phyloP scores from a whole-genome alignment of 2,329 filamentous ascomycete species.

The Phyllosticta citriasiana region DNA sequence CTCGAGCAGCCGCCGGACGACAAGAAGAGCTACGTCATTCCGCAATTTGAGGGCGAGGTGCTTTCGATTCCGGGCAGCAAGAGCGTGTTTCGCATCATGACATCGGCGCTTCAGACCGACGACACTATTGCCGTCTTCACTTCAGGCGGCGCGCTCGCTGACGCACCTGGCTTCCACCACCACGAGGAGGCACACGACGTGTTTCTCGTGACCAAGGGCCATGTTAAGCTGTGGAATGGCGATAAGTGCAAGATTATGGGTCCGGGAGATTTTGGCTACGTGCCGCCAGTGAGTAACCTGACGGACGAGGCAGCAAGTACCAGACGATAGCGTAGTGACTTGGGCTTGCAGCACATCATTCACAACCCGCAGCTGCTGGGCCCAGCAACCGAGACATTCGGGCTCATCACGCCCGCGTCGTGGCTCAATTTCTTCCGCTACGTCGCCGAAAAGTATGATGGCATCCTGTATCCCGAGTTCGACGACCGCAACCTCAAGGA shows the following conservation, averaged over 20 bases:
- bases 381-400: constrained; percentile 44
- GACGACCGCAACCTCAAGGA: constrained; percentile 44
- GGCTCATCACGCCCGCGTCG: constrained; percentile 47
- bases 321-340: background rate
- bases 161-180: constrained; percentile 42
- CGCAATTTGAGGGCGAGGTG: constrained; percentile 40
- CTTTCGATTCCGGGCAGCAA: constrained; percentile 42
- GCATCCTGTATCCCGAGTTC: constrained; percentile 40
- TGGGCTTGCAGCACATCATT: constrained; percentile 32
- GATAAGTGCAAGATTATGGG: constrained; percentile 44
- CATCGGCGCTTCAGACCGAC: constrained; percentile 40
- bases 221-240: constrained; percentile 48
- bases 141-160: constrained; percentile 34
- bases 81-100: constrained; percentile 40
- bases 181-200: constrained; percentile 46
- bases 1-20: constrained; percentile 25
- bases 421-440: constrained; percentile 54
- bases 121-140: constrained; percentile 40
- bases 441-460: constrained; percentile 43
- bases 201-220: constrained; percentile 45
- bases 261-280: constrained; percentile 48
- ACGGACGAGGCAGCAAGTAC: background rate
- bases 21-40: constrained; percentile 36
- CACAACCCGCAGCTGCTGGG: constrained; percentile 48
- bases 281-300: constrained; percentile 39